Conservation (phyloP, 306 rosid genomes). For the Prinsepia uniflora region DNA sequence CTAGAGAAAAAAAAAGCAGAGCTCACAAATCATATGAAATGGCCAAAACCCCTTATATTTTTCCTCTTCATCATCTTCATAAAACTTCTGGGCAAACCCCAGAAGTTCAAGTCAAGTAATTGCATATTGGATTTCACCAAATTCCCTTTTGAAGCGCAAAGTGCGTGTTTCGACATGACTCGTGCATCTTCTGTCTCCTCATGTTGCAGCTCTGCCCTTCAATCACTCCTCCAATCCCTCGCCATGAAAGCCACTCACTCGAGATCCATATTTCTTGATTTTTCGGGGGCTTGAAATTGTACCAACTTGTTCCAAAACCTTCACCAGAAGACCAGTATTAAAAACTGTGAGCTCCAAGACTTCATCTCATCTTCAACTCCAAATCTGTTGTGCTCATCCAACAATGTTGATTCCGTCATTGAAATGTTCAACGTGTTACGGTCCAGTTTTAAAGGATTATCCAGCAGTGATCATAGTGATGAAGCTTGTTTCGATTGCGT, state of each 20-base stretch:
- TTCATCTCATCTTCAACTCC: background rate
- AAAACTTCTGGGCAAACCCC: background rate
- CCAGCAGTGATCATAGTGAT: background rate
- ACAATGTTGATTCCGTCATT: background rate
- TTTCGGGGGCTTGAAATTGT: background rate
- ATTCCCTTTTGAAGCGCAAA: slow-evolving; percentile 1
- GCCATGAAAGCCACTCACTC: background rate
- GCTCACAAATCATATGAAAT: background rate
- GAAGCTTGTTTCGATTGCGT: background rate
- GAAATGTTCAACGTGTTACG: background rate
- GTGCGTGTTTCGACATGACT: background rate
- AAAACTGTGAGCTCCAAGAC: background rate
- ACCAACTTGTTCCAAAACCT: background rate
- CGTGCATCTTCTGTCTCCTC: background rate
- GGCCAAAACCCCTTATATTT: background rate
- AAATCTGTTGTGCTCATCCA: background rate
- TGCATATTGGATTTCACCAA: background rate
- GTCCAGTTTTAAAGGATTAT: background rate
- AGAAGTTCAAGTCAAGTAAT: slow-evolving; percentile 1
- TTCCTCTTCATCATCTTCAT: background rate
- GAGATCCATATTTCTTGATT: background rate
- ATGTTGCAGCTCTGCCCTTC: slow-evolving; percentile 3
- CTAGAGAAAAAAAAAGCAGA: background rate
- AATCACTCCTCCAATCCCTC: background rate
- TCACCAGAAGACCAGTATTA: background rate